phyloP scores from a whole-genome alignment of 306 rosid genomes.

The Trifolium subterraneum region DNA sequence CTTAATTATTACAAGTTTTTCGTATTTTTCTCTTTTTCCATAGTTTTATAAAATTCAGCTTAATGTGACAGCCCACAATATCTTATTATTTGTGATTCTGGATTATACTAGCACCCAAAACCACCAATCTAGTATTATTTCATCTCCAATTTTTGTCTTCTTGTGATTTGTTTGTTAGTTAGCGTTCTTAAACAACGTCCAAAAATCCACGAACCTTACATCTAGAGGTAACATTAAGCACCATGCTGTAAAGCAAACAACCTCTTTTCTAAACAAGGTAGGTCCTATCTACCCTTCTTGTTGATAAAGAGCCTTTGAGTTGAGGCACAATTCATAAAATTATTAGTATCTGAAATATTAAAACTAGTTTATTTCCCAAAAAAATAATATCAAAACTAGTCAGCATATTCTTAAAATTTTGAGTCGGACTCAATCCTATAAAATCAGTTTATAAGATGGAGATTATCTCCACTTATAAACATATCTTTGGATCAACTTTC shows the following conservation, averaged over 20 bases:
- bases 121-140: constrained; percentile 37
- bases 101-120: constrained; percentile 40
- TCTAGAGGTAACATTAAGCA: constrained; percentile 4
- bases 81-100: constrained; percentile 36
- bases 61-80: constrained; percentile 79
- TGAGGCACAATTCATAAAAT: background rate
- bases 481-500: no score
- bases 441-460: no score
- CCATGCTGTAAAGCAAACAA: constrained; percentile 8
- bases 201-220: constrained; percentile 18
- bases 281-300: constrained; percentile 41
- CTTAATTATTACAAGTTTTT: constrained; percentile 40
- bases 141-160: constrained; percentile 48
- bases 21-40: constrained; percentile 27
- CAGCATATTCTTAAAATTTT: no score
- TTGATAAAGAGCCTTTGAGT: background rate
- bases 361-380: no score
- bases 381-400: no score
- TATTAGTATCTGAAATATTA: no score
- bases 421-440: no score
- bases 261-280: constrained; percentile 34
- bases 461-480: no score
- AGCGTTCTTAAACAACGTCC: constrained; percentile 34
- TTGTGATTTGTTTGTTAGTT: constrained; percentile 46
- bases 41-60: constrained; percentile 46